Evolutionary conservation across 306 rosid species (phyloP).

Genomic region (Cajanus cajan): DNA sequence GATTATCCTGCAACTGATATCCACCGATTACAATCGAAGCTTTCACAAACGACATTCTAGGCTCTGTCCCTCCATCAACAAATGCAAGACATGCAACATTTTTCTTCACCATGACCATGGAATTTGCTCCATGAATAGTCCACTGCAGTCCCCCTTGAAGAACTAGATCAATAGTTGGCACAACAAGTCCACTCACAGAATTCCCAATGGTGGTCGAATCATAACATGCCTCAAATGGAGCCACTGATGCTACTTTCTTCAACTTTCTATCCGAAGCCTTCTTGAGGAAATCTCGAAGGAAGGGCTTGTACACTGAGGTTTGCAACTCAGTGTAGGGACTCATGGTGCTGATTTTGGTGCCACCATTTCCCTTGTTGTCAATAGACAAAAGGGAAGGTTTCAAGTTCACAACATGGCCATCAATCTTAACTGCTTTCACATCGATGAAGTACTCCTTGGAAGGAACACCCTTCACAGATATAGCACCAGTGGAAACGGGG

Average conservation of each 20-base stretch:
- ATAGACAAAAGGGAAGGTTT: constrained; percentile 23
- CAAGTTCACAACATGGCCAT: constrained; percentile 16
- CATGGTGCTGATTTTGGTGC: constrained; percentile 27
- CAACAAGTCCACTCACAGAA: neutral
- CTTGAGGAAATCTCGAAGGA: constrained; percentile 25
- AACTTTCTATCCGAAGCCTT: constrained; percentile 26
- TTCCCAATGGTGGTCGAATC: neutral
- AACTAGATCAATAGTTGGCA: constrained; percentile 37
- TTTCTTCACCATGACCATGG: constrained; percentile 26
- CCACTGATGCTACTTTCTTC: constrained; percentile 31
- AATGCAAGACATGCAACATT: constrained; percentile 34
- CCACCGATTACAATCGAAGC: constrained; percentile 34
- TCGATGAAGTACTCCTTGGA: constrained; percentile 16
- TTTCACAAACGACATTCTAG: neutral
- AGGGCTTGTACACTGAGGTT: constrained; percentile 25
- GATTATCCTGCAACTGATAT: constrained; percentile 22
- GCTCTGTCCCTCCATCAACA: constrained; percentile 32
- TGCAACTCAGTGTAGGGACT: constrained; percentile 20
- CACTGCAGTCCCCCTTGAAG: constrained; percentile 21
- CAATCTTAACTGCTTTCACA: constrained; percentile 26
- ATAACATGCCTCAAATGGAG: constrained; percentile 40
- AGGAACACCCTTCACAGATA: neutral
- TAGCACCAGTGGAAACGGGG: neutral
- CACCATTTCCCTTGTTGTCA: constrained; percentile 24
- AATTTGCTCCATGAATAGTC: constrained; percentile 34